Percentiles rank a stretch among this genome's conserved stretches.
These are phyloP conservation scores for Microbotryum silenes-acaulis DNA, from an alignment of 1,284 basidiomycete genomes.

Conservation along the genomic window DNA sequence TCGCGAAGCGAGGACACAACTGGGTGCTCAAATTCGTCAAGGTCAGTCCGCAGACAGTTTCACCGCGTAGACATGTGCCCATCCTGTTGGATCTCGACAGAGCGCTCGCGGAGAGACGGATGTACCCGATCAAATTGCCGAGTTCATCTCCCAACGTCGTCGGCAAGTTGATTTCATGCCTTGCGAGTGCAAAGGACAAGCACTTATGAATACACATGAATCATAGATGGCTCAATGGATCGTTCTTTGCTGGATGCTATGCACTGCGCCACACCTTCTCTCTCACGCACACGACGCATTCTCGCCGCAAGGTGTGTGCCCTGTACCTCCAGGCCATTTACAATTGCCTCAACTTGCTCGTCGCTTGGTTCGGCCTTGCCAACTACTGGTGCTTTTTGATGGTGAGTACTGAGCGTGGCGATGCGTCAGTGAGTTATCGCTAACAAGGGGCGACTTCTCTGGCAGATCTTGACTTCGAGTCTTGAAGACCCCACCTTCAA, in stretches of 20 bases:
- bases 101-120: constrained; percentile 93
- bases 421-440: background rate
- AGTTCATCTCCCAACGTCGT: constrained; percentile 88
- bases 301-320: constrained; percentile 60
- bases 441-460: constrained; percentile 1
- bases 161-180: constrained; percentile 56
- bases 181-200: background rate
- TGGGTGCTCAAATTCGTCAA: constrained; percentile 98
- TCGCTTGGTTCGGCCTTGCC: constrained; percentile 87
- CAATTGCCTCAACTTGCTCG: constrained; percentile 77
- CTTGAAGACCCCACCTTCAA: constrained; percentile 68
- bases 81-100: background rate
- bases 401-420: constrained; percentile 37
- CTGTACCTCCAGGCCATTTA: constrained; percentile 78
- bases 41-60: constrained; percentile 20
- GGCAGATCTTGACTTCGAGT: constrained; percentile 68
- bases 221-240: constrained; percentile 53
- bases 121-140: constrained; percentile 84
- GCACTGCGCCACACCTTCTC: constrained; percentile 61
- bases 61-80: background rate
- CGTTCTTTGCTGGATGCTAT: constrained; percentile 80
- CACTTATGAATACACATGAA: background rate
- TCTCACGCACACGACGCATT: constrained; percentile 77
- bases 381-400: constrained; percentile 97
- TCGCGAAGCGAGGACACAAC: constrained; percentile 78